phyloP scores from a whole-genome alignment of 495 filamentous ascomycete genomes.

The Elasticomyces elasticus region DNA sequence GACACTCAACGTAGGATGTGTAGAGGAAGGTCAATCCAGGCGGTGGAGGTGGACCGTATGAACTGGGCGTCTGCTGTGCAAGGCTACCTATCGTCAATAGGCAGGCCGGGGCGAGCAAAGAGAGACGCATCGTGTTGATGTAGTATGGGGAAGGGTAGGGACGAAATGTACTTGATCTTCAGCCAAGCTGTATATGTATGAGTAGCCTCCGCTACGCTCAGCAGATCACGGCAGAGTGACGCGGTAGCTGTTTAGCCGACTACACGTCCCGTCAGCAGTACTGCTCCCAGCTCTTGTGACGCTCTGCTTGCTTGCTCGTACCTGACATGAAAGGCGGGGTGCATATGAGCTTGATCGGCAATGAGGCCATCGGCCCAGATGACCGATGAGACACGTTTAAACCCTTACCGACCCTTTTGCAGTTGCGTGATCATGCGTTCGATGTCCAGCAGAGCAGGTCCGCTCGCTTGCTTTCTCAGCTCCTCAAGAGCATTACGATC shows the following conservation, averaged over 20 bases:
- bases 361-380: neutral
- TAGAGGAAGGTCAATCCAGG: slow-evolving; percentile 19
- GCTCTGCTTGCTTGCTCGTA: neutral
- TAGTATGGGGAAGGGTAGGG: neutral
- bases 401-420: slow-evolving; percentile 11
- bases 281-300: neutral
- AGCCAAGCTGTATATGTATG: neutral
- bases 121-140: neutral
- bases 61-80: neutral
- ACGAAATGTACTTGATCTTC: neutral
- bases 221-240: neutral
- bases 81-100: neutral
- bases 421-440: slow-evolving; percentile 53
- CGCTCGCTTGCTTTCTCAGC: slow-evolving; percentile 47
- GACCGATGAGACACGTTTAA: neutral
- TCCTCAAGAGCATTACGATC: slow-evolving; percentile 59
- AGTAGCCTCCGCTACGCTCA: neutral
- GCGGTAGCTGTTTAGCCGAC: neutral
- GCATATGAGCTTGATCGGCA: neutral
- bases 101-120: neutral
- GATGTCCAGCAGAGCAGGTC: slow-evolving; percentile 45
- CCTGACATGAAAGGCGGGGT: neutral
- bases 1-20: slow-evolving; percentile 14
- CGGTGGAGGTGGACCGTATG: neutral
- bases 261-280: neutral